phyloP scores from a whole-genome alignment of 176 grass and related monocot genomes.

The Cymbopogon citratus region DNA sequence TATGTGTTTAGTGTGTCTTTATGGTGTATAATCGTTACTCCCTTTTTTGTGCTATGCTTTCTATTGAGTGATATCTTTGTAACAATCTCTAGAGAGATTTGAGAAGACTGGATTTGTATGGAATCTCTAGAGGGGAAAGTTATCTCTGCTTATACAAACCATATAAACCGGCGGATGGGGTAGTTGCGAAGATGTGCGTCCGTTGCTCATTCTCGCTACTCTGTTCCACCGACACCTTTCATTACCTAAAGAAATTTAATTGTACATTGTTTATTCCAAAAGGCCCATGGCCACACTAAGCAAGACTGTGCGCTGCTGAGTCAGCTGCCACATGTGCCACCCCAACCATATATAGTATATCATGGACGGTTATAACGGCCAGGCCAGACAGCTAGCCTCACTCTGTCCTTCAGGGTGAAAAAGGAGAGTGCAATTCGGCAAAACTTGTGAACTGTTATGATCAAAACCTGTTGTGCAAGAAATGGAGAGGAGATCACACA shows the following conservation, averaged over 20 bases:
- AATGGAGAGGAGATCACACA: slow-evolving; percentile 13
- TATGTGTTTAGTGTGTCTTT: no score
- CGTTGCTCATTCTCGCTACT: not conserved
- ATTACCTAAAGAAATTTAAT: not conserved
- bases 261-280: not conserved
- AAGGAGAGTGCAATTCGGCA: not conserved
- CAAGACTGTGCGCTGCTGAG: not conserved
- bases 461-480: slow-evolving; percentile 12
- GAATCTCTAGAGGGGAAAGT: no score
- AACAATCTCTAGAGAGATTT: no score
- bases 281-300: not conserved
- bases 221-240: not conserved
- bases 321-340: not conserved
- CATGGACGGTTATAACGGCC: not conserved
- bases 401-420: not conserved
- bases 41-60: no score
- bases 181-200: not conserved
- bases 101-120: no score
- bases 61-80: no score
- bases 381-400: not conserved
- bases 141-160: no score
- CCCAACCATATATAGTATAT: not conserved
- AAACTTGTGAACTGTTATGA: not conserved
- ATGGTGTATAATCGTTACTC: no score
- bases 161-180: no score